Evolutionary conservation across 441 rosid species (phyloP), one percentile per base, ranked within the genome.

Genomic region (Populus tomentosa): DNA sequence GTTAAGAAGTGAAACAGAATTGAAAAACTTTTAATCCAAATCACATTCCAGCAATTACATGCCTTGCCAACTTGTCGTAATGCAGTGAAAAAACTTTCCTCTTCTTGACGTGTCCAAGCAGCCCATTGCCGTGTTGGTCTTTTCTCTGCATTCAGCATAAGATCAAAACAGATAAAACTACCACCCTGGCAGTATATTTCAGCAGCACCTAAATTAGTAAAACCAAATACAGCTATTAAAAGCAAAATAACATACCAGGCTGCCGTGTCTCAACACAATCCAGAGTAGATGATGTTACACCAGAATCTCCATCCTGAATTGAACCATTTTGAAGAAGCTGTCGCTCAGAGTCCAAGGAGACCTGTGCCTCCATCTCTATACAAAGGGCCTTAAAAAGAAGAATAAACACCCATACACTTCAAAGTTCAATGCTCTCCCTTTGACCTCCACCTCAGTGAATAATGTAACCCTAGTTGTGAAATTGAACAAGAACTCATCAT

Each of bases 81-180:
- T 26, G 99, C 99, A 80, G 91, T 88, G 86, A 96, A 96, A 86
- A 96, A 96, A 84, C 96, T 90, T 86, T 94, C 98, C 83, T 97
- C 98, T 87, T 97, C 99, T 86, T 97, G 89, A 74, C 90, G 98
- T 65, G 99, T 97, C 99, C 99, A 97, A 77, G 99, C 99, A 85
- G 98, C 98, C 99, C 99, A 97, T 75, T 97, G 98, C 74, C 99
- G 83, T 33, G 98, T 96, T 59, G 97, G 90, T 81, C 82, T 94
- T 85, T 93, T 96, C 32, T 80, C 99, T 93, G 87, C 84, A 86
- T 77, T 71, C 35, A 42, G 9, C 5, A 42, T 7, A 21, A 32
- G 20, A 79, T 42, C 66, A 62, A 69, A 32, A 42, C 24, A 69
- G 32, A 63, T 50, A 53, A 61, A 59, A 73, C 10, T 38, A 35